phyloP scores from a whole-genome alignment of 345 rosid species.

The Cochlearia excelsa region DNA sequence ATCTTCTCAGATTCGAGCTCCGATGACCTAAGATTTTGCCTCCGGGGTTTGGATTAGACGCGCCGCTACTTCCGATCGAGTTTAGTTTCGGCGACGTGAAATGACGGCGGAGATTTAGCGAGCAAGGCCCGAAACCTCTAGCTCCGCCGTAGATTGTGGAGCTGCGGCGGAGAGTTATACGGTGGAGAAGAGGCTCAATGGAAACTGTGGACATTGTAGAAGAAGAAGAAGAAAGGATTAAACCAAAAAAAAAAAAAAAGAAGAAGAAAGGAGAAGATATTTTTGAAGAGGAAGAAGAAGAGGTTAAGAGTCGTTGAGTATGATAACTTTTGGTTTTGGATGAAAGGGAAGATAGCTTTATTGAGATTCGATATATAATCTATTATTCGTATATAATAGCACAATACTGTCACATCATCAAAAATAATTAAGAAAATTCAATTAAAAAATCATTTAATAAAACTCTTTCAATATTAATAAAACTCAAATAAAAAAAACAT shows the following conservation, averaged over 20 bases:
- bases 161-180: slow-evolving; percentile 17
- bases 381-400: no score
- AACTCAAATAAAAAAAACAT: no score
- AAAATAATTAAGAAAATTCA: no score
- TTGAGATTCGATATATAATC: slow-evolving; percentile 20
- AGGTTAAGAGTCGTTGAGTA: slow-evolving; percentile 7
- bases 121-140: slow-evolving; percentile 16
- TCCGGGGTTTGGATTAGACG: not conserved
- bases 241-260: not conserved
- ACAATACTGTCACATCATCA: no score
- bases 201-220: slow-evolving; percentile 48
- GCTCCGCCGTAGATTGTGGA: slow-evolving; percentile 20
- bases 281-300: slow-evolving; percentile 10
- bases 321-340: slow-evolving; percentile 4
- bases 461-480: no score
- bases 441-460: no score
- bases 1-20: slow-evolving; percentile 27
- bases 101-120: slow-evolving; percentile 27
- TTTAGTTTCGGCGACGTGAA: slow-evolving; percentile 28
- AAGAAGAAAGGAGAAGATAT: slow-evolving; percentile 4
- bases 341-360: slow-evolving; percentile 11
- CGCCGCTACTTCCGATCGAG: slow-evolving; percentile 21
- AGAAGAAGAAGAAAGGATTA: not conserved
- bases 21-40: slow-evolving; percentile 21
- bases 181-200: slow-evolving; percentile 43